Conservation (phyloP, 2,329 filamentous ascomycete genomes). For the Aspergillus felis region DNA sequence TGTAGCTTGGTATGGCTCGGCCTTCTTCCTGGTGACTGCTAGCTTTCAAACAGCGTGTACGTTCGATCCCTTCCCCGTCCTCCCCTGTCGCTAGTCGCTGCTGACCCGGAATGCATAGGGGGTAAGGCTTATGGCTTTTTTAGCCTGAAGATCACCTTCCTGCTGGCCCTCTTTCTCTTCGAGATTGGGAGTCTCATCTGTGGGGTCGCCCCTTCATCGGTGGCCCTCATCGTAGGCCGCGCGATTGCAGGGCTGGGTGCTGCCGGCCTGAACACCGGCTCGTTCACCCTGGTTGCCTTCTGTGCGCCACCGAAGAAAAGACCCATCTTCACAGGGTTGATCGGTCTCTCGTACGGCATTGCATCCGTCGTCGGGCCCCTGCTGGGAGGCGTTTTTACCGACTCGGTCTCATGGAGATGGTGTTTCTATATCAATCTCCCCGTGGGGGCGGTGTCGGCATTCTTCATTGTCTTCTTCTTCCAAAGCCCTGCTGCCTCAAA, state of each 20-base stretch:
- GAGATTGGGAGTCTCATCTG: slow-evolving; percentile 34
- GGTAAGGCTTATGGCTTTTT: neutral
- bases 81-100: neutral
- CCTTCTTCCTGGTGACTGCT: neutral
- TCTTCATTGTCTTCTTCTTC: slow-evolving; percentile 21
- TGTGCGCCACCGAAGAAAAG: slow-evolving; percentile 29
- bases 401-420: slow-evolving; percentile 44
- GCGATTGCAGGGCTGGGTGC: slow-evolving; percentile 32
- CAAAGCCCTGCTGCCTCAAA: slow-evolving; percentile 1
- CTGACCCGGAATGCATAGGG: neutral
- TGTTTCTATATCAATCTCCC: slow-evolving; percentile 54
- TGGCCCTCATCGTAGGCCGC: slow-evolving; percentile 30
- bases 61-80: neutral
- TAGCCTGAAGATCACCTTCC: neutral
- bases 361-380: slow-evolving; percentile 32
- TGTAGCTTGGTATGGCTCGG: neutral
- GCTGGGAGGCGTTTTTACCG: slow-evolving; percentile 37
- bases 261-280: slow-evolving; percentile 28
- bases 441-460: slow-evolving; percentile 28
- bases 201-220: slow-evolving; percentile 27
- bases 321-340: slow-evolving; percentile 30
- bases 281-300: slow-evolving; percentile 29
- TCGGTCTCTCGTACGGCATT: slow-evolving; percentile 33
- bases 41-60: neutral
- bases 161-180: slow-evolving; percentile 23